Evolutionary conservation across 1,139 yeast genomes (phyloP).

Genomic region (Candida dubliniensis): DNA sequence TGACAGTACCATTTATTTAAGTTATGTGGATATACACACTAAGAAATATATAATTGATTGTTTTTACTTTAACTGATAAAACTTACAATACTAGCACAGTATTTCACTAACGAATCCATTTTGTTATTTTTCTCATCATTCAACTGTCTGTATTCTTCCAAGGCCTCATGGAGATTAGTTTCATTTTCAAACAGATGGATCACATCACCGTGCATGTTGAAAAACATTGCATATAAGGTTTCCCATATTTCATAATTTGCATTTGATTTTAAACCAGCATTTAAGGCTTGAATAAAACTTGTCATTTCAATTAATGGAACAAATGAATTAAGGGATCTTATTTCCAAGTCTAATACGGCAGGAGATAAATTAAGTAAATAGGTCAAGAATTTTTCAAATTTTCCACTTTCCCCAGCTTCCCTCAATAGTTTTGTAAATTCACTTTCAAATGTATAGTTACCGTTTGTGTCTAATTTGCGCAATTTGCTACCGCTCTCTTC

Average conservation of each 20-base stretch:
- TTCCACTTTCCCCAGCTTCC: slow-evolving; percentile 39
- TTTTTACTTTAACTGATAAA: slow-evolving; percentile 42
- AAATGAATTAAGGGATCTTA: slow-evolving; percentile 70
- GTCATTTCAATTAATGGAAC: slow-evolving; percentile 67
- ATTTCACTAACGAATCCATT: slow-evolving; percentile 71
- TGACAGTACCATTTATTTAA: no score
- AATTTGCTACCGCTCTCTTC: slow-evolving; percentile 26
- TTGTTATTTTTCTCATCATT: slow-evolving; percentile 46
- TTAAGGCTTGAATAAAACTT: slow-evolving; percentile 64
- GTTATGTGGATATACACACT: background rate
- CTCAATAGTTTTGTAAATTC: slow-evolving; percentile 69
- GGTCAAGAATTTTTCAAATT: slow-evolving; percentile 52
- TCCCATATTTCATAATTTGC: slow-evolving; percentile 68
- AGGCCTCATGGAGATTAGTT: slow-evolving; percentile 37
- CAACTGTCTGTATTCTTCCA: slow-evolving; percentile 38
- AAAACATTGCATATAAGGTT: slow-evolving; percentile 74
- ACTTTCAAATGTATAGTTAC: slow-evolving; percentile 59
- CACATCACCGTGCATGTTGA: slow-evolving; percentile 82
- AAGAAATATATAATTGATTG: background rate
- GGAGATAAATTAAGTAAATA: slow-evolving; percentile 70
- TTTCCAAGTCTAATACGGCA: slow-evolving; percentile 78
- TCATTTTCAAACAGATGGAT: slow-evolving; percentile 50
- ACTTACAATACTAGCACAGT: slow-evolving; percentile 78
- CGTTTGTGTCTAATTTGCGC: slow-evolving; percentile 23
- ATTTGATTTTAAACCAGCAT: slow-evolving; percentile 57